phyloP scores from a whole-genome alignment of 2,329 filamentous ascomycete genomes.

The Fusarium solani-melongenae region DNA sequence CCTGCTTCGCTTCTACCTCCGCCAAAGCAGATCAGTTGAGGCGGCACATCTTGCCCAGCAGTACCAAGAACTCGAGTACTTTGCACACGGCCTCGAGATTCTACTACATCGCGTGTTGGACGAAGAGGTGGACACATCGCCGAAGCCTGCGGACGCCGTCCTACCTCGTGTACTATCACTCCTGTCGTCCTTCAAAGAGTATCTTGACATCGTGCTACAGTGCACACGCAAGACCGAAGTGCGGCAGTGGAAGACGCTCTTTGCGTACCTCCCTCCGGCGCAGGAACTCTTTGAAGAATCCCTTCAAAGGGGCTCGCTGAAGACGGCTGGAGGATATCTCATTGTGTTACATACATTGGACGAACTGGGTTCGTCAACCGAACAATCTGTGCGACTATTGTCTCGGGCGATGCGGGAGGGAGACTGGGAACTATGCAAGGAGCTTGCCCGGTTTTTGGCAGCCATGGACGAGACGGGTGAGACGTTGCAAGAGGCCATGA shows the following conservation, averaged over 20 bases:
- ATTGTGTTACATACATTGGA: constrained; percentile 89
- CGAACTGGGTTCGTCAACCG: constrained; percentile 74
- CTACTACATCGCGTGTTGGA: constrained; percentile 93
- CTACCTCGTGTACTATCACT: constrained; percentile 72
- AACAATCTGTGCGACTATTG: constrained; percentile 84
- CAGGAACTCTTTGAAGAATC: constrained; percentile 95
- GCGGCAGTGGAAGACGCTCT: constrained; percentile 93
- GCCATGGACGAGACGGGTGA: constrained; percentile 89
- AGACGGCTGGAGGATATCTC: constrained; percentile 97
- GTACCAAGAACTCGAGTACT: constrained; percentile 90
- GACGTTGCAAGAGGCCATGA: constrained; percentile 79
- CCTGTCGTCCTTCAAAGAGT: constrained; percentile 80
- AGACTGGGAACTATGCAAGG: constrained; percentile 96
- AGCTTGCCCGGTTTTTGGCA: constrained; percentile 93
- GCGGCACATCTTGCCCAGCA: constrained; percentile 85
- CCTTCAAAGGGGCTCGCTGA: constrained; percentile 83
- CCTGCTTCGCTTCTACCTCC: constrained; percentile 82
- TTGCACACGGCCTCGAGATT: constrained; percentile 91
- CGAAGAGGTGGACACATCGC: constrained; percentile 84
- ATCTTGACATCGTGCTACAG: constrained; percentile 94
- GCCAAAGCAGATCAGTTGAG: constrained; percentile 79
- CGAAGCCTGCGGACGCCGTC: constrained; percentile 71
- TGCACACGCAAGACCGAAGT: constrained; percentile 98
- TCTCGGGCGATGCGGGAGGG: constrained; percentile 82
- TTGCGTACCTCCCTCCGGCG: constrained; percentile 89